These are phyloP conservation scores for Crucihimalaya himalaica DNA, from an alignment of 345 rosid species.

Conservation along the genomic window DNA sequence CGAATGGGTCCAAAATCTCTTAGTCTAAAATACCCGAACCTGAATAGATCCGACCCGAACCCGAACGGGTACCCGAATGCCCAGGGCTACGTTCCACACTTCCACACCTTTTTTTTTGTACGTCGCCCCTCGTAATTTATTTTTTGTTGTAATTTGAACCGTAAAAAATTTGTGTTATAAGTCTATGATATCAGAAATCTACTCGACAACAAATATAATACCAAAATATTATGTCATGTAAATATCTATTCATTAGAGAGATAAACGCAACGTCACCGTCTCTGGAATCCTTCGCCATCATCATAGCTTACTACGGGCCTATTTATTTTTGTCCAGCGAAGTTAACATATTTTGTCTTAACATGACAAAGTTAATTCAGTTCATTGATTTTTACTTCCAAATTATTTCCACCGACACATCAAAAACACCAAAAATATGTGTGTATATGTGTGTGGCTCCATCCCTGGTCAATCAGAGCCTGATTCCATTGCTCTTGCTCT, in stretches of 20 bases:
- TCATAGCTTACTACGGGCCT: conserved; percentile 29
- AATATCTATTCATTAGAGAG: conserved; percentile 21
- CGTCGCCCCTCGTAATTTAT: no score
- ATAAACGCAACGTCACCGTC: conserved; percentile 30
- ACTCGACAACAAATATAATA: conserved; percentile 30
- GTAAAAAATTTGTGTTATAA: no score
- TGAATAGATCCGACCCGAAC: no score
- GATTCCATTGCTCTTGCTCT: conserved; percentile 3
- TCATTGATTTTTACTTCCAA: neutral
- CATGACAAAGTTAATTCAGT: neutral
- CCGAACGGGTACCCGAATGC: no score
- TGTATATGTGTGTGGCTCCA: conserved; percentile 7
- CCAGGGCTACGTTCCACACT: no score
- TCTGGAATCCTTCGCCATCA: conserved; percentile 22
- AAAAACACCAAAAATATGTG: conserved; percentile 8
- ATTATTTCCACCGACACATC: conserved; percentile 35
- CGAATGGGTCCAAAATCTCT: no score
- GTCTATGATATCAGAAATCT: neutral
- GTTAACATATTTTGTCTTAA: conserved; percentile 35
- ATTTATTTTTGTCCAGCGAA: conserved; percentile 34
- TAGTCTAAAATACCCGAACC: no score
- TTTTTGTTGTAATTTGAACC: no score
- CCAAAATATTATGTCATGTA: conserved; percentile 31
- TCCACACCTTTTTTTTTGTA: no score
- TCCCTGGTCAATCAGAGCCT: conserved; percentile 10